These are phyloP conservation scores for Choiromyces venosus DNA, from an alignment of 495 filamentous ascomycete species.

Conservation along the genomic window DNA sequence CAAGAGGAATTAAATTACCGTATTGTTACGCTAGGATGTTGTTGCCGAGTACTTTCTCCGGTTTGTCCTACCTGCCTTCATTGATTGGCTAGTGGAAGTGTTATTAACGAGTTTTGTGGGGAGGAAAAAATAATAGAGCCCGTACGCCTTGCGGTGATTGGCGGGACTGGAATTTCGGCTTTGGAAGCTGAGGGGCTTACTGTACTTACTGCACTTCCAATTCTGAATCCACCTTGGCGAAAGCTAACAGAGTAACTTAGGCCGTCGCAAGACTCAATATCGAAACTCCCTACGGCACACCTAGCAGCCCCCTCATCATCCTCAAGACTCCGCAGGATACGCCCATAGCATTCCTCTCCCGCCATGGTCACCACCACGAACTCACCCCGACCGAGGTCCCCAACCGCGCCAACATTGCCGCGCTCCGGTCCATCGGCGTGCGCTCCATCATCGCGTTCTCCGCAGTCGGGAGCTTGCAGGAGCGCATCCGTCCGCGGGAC, in stretches of 20 bases:
- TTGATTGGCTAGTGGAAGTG: background rate
- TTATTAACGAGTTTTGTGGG: background rate
- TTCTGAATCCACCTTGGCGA: background rate
- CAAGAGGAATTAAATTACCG: background rate
- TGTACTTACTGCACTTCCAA: constrained; percentile 14
- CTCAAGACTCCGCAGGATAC: constrained; percentile 71
- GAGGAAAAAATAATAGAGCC: constrained; percentile 52
- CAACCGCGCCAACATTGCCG: constrained; percentile 88
- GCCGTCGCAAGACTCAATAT: constrained; percentile 69
- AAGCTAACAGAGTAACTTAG: constrained; percentile 2
- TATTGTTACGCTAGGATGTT: constrained; percentile 18
- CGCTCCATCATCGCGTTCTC: constrained; percentile 87
- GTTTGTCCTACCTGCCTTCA: constrained; percentile 12
- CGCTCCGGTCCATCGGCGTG: constrained; percentile 81
- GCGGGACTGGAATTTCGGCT: constrained; percentile 79
- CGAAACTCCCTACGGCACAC: constrained; percentile 82
- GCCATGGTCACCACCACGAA: constrained; percentile 83
- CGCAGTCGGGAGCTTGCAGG: constrained; percentile 83
- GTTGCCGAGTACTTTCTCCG: constrained; percentile 24
- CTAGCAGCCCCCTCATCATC: constrained; percentile 86
- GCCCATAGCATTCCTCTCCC: constrained; percentile 87
- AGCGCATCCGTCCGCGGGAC: constrained; percentile 87
- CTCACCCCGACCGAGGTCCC: constrained; percentile 89
- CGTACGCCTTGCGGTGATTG: constrained; percentile 90
- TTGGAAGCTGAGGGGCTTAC: constrained; percentile 65